These are phyloP conservation scores for Planoprotostelium fungivorum DNA, from an alignment of 78 protist genomes.

Conservation along the genomic window DNA sequence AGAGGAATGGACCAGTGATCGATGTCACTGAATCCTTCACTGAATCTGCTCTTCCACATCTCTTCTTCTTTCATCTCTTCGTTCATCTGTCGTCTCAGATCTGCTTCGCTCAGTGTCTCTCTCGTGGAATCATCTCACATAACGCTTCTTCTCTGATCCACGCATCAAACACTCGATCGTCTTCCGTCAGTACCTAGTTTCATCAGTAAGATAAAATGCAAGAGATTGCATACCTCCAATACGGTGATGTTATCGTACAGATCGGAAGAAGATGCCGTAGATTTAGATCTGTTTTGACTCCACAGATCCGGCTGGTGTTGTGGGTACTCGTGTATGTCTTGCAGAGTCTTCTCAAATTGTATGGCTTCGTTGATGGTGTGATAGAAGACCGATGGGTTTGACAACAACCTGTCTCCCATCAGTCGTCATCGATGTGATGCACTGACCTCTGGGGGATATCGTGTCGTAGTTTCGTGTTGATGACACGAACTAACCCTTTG, in stretches of 20 bases:
- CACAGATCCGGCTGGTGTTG: not conserved
- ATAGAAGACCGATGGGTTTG: not conserved
- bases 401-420: not conserved
- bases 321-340: not conserved
- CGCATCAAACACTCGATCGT: not conserved
- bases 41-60: not conserved
- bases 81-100: not conserved
- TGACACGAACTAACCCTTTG: not conserved
- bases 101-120: not conserved
- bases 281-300: not conserved
- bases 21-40: not conserved
- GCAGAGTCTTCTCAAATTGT: not conserved
- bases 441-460: not conserved
- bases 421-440: not conserved
- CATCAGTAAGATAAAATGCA: no score
- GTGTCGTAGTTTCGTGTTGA: not conserved
- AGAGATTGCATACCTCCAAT: not conserved
- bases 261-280: not conserved
- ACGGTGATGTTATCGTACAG: not conserved
- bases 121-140: not conserved
- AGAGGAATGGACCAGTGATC: not conserved
- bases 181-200: not conserved
- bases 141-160: not conserved
- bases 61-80: not conserved
- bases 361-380: not conserved